These are phyloP conservation scores for Rhynchosporium graminicola DNA, from an alignment of 2,329 filamentous ascomycete genomes.

Conservation along the genomic window DNA sequence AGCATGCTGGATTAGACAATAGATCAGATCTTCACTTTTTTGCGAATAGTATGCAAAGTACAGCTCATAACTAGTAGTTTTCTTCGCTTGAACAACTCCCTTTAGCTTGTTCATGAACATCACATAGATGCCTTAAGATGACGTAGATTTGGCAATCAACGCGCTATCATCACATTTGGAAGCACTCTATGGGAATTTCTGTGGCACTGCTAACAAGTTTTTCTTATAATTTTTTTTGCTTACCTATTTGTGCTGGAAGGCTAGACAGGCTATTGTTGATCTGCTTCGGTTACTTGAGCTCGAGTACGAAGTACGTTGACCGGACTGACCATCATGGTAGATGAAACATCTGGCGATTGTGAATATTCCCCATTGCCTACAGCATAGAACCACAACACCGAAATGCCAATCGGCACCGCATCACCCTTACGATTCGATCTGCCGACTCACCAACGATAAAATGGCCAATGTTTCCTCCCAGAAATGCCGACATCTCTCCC, in stretches of 20 bases:
- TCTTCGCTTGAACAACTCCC: background rate
- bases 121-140: too few species aligned
- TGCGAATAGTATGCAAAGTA: background rate
- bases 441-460: slow-evolving; percentile 15
- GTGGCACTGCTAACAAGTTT: too few species aligned
- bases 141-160: too few species aligned
- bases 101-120: too few species aligned
- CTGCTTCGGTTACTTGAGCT: too few species aligned
- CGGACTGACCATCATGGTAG: too few species aligned
- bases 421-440: background rate
- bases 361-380: background rate
- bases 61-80: background rate
- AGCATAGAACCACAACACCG: background rate
- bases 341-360: background rate
- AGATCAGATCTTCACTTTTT: slow-evolving; percentile 40
- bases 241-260: too few species aligned
- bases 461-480: slow-evolving; percentile 29
- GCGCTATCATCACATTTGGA: background rate
- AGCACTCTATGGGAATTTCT: too few species aligned
- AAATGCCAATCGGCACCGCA: background rate
- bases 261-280: too few species aligned
- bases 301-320: too few species aligned
- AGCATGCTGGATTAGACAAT: slow-evolving; percentile 33
- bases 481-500: slow-evolving; percentile 45
- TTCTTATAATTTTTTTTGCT: too few species aligned